Evolutionary conservation across 345 rosid species (phyloP).

Genomic region (Psidium friedrichsthalianum): DNA sequence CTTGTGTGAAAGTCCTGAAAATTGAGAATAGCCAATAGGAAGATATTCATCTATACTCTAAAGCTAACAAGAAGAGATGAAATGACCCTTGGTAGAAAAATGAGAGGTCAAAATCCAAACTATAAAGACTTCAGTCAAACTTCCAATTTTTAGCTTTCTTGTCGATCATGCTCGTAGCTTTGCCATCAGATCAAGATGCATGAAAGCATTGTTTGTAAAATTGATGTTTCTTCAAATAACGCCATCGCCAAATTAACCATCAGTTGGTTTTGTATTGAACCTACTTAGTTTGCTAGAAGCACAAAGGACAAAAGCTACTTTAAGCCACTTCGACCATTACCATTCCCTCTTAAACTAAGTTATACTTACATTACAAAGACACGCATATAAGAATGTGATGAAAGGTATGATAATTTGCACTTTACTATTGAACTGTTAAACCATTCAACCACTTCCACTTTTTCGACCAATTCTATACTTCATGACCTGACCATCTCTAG

Average conservation of each 20-base stretch:
- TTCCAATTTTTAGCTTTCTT: not conserved
- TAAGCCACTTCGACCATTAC: not conserved
- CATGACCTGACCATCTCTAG: not conserved
- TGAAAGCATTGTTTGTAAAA: not conserved
- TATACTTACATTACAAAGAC: not conserved
- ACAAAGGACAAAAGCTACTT: not conserved
- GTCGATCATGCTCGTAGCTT: not conserved
- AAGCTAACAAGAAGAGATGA: not conserved
- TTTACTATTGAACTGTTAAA: not conserved
- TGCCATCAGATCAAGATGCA: not conserved
- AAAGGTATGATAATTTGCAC: not conserved
- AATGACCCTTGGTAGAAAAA: not conserved
- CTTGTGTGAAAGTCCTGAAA: conserved; percentile 96
- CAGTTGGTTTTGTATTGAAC: not conserved
- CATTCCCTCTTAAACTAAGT: not conserved
- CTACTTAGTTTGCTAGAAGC: not conserved
- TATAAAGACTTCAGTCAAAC: not conserved
- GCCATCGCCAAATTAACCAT: not conserved
- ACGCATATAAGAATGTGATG: not conserved
- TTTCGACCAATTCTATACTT: not conserved
- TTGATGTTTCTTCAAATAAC: not conserved
- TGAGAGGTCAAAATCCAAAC: not conserved
- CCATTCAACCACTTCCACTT: not conserved
- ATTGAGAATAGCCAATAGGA: conserved; percentile 1
- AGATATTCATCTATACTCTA: not conserved